Evolutionary conservation across 257 asterid species (phyloP).

Genomic region (Mitragyna speciosa): DNA sequence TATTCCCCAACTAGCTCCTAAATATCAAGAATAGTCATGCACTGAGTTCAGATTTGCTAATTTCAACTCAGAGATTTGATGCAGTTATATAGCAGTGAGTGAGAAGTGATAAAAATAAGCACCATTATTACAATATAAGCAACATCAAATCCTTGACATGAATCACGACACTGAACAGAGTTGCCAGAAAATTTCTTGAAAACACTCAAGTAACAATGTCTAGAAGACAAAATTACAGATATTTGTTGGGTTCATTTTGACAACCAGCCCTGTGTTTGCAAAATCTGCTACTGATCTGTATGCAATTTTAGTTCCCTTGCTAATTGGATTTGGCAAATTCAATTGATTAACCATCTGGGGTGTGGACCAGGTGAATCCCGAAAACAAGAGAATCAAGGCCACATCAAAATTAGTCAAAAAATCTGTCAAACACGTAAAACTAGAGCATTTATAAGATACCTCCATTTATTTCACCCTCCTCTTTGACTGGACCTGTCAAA

Average conservation of each 20-base stretch:
- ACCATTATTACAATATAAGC: neutral
- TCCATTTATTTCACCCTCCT: neutral
- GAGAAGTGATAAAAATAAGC: neutral
- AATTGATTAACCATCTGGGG: neutral
- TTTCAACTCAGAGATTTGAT: neutral
- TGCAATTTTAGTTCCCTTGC: neutral
- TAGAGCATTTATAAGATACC: neutral
- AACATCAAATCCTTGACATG: neutral
- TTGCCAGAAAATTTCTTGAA: neutral
- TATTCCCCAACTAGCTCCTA: constrained; percentile 81
- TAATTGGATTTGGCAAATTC: neutral
- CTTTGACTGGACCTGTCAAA: neutral
- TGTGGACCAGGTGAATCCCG: neutral
- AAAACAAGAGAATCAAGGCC: neutral
- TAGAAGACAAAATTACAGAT: neutral
- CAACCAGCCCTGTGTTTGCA: neutral
- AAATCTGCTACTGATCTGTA: neutral
- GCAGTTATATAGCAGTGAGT: neutral
- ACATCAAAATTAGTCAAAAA: neutral
- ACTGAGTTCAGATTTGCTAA: constrained; percentile 9
- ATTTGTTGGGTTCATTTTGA: constrained; percentile 12
- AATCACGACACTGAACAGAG: neutral
- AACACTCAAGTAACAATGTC: neutral
- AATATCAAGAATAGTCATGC: constrained; percentile 11
- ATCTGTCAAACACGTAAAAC: neutral